These are phyloP conservation scores for Trichosporon sp. DNA, from an alignment of 1,284 basidiomycete species.

Conservation along the genomic window DNA sequence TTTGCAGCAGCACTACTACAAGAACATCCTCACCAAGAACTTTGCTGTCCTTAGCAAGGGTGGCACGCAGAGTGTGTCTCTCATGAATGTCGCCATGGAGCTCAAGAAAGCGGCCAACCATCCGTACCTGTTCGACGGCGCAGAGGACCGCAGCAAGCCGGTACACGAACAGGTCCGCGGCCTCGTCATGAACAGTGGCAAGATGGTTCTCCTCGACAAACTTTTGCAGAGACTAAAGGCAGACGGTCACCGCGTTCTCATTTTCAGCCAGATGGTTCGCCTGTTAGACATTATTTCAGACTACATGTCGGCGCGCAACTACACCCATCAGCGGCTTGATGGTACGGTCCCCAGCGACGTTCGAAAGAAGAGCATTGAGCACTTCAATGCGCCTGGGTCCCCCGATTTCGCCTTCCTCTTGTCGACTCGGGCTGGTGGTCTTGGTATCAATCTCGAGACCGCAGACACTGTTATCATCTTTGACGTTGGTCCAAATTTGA, in stretches of 20 bases:
- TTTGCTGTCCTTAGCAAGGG: conserved; percentile 90
- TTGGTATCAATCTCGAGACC: conserved; percentile 98
- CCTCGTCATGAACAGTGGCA: conserved; percentile 96
- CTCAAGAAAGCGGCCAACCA: conserved; percentile 98
- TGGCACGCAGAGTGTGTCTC: conserved; percentile 80
- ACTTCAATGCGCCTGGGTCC: conserved; percentile 72
- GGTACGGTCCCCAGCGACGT: conserved; percentile 74
- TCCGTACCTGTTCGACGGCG: conserved; percentile 96
- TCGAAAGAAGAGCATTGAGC: conserved; percentile 80
- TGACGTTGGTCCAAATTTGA: conserved; percentile 67
- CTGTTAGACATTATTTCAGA: conserved; percentile 98
- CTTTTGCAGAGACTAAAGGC: conserved; percentile 83
- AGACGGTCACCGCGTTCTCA: conserved; percentile 93
- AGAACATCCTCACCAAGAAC: conserved; percentile 98
- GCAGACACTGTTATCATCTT: conserved; percentile 99
- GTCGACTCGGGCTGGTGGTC: conserved; percentile 93
- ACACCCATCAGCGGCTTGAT: conserved; percentile 78
- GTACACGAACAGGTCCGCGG: conserved; percentile 87
- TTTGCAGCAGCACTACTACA: conserved; percentile 97
- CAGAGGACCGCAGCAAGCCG: conserved; percentile 69
- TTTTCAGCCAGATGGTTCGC: conserved; percentile 99
- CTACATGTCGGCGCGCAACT: conserved; percentile 88
- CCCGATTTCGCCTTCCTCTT: conserved; percentile 82
- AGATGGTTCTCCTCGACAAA: conserved; percentile 96
- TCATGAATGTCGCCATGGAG: conserved; percentile 96